Evolutionary conservation across 768 basidiomycete species (phyloP), one percentile per base, ranked within the genome.

Genomic region (Termitomyces sp.): DNA sequence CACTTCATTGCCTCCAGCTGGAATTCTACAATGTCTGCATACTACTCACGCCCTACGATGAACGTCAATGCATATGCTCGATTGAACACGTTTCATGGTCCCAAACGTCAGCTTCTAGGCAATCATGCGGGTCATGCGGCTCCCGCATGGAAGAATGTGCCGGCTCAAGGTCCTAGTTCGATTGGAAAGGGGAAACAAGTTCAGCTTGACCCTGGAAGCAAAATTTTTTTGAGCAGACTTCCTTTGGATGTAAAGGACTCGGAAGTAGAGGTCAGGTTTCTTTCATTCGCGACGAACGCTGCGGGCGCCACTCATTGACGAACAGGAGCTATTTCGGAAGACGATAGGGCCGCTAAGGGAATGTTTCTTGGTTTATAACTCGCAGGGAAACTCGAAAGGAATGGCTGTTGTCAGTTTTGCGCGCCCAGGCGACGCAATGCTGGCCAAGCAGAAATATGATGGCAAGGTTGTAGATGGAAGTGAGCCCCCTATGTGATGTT

Each of bases 331-430:
- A 51, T 90, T 91, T 68, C 78, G 73, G 60, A 89, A 85, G 68
- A 91, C 89, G 0, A 77, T 91, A 23, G 89, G 89, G 3, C 86
- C 88, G 0, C 67, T 90, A 57, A 84, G 78, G 65, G 87, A 90
- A 41, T 76, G 73, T 28, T 87, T 91, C 59, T 63, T 91, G 63
- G 78, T 90, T 17, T 86, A 87, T 73, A 91, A 91, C 67, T 83
- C 81, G 3, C 84, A 89, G 63, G 89, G 83, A 0, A 78, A 75
- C 53, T 87, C 88, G 45, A 90, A 88, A 64, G 89, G 89, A 19
- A 90, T 91, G 88, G 89, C 89, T 2, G 68, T 91, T 14, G 85
- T 91, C 3, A 64, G 74, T 0, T 91, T 91, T 63, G 78, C 83
- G 62, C 78, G 84, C 33, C 59, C 78, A 8, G 82, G 76, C 1